These are phyloP conservation scores for Colletotrichum chlorophyti DNA, from an alignment of 2,329 filamentous ascomycete genomes.

Conservation along the genomic window DNA sequence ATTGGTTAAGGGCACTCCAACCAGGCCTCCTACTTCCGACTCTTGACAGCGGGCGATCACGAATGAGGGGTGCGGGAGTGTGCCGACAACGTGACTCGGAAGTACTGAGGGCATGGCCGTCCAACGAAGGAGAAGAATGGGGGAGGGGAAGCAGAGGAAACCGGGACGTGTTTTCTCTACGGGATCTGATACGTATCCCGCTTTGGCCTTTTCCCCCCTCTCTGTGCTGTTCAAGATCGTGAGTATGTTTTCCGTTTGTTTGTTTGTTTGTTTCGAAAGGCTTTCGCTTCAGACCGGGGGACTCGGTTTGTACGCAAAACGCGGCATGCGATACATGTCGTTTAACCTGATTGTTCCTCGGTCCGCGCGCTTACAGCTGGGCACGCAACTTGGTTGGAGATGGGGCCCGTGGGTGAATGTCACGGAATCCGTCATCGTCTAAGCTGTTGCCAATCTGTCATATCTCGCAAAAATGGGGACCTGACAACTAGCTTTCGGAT, in stretches of 20 bases:
- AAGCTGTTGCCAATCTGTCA: not conserved
- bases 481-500: not conserved
- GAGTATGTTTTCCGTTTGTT: not conserved
- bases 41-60: constrained; percentile 27
- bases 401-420: constrained; percentile 16
- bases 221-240: too few species aligned
- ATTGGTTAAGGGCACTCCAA: constrained; percentile 16
- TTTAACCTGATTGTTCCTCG: not conserved
- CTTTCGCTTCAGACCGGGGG: not conserved
- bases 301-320: not conserved
- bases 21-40: constrained; percentile 17
- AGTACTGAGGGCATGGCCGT: not conserved
- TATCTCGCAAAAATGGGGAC: constrained; percentile 4
- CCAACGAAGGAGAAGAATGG: constrained; percentile 14
- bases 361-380: not conserved
- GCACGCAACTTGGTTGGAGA: not conserved
- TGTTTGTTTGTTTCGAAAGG: constrained; percentile 1
- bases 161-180: constrained; percentile 9
- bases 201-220: not conserved
- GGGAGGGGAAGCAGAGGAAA: not conserved
- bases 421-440: too few species aligned
- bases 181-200: not conserved
- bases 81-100: not conserved
- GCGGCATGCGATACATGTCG: not conserved
- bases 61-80: not conserved